Conservation (phyloP, 2,329 filamentous ascomycete genomes). For the Diaporthe sp. region DNA sequence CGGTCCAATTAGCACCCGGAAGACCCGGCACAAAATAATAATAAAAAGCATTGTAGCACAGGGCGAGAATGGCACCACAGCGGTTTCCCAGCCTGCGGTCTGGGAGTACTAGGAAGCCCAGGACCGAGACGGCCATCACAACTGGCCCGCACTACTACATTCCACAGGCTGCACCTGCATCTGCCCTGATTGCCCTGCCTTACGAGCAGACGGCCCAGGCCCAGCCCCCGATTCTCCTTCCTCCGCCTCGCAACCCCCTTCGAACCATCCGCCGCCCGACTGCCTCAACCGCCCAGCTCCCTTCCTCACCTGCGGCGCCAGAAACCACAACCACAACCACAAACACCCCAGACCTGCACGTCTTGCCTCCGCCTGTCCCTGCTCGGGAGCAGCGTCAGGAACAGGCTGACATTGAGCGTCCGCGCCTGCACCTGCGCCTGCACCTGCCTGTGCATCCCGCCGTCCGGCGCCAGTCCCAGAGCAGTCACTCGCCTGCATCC, state of each 20-base stretch:
- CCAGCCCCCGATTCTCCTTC: constrained; percentile 66
- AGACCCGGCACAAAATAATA: too few relatives aligned
- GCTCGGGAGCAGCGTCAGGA: constrained; percentile 46
- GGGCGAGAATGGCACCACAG: constrained; percentile 49
- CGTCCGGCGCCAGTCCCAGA: constrained; percentile 54
- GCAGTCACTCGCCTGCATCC: constrained; percentile 29
- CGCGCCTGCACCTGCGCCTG: background rate
- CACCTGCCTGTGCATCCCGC: constrained; percentile 13
- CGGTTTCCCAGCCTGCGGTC: constrained; percentile 55
- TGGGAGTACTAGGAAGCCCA: constrained; percentile 14
- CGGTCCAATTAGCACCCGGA: background rate
- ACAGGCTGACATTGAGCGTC: background rate
- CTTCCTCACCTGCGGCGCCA: constrained; percentile 30
- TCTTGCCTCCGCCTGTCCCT: constrained; percentile 50
- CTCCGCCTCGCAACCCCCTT: constrained; percentile 54
- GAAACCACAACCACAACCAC: constrained; percentile 39
- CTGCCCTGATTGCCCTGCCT: constrained; percentile 63
- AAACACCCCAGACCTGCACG: constrained; percentile 36
- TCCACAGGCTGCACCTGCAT: constrained; percentile 43
- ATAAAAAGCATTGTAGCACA: background rate
- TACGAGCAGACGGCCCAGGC: constrained; percentile 71
- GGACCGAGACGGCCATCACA: constrained; percentile 8
- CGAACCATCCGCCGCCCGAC: constrained; percentile 43
- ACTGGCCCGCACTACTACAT: constrained; percentile 14
- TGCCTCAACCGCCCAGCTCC: constrained; percentile 36